These are phyloP conservation scores for Geoglossum cookeanum DNA, from an alignment of 2,329 filamentous ascomycete genomes.

Conservation along the genomic window DNA sequence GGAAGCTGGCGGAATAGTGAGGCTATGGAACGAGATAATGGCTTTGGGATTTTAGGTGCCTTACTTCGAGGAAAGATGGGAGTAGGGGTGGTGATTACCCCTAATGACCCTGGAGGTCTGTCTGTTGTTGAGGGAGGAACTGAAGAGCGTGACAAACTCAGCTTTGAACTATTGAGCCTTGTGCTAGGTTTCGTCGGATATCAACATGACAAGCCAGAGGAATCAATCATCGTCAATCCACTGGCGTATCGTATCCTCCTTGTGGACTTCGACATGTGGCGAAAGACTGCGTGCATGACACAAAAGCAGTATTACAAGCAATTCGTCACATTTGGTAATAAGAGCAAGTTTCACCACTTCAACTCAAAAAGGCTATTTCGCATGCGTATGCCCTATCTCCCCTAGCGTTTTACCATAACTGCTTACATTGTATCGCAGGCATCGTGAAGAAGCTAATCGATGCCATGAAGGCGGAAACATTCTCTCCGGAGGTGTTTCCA, in stretches of 20 bases:
- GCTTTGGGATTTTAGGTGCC: slow-evolving; percentile 72
- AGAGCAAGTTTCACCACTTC: slow-evolving; percentile 81
- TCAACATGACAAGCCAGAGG: slow-evolving; percentile 55
- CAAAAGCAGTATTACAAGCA: slow-evolving; percentile 87
- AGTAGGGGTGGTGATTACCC: slow-evolving; percentile 8
- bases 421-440: slow-evolving; percentile 32
- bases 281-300: slow-evolving; percentile 53
- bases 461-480: slow-evolving; percentile 67
- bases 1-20: slow-evolving; percentile 96
- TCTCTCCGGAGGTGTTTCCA: slow-evolving; percentile 51
- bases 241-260: slow-evolving; percentile 82
- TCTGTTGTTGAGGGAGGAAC: slow-evolving; percentile 12
- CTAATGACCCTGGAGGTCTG: slow-evolving; percentile 11
- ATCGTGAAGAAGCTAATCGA: slow-evolving; percentile 82
- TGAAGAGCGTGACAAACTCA: slow-evolving; percentile 25
- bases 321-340: slow-evolving; percentile 71
- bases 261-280: slow-evolving; percentile 87
- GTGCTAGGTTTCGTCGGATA: slow-evolving; percentile 82
- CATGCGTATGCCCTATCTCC: slow-evolving; percentile 50
- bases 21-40: slow-evolving; percentile 90
- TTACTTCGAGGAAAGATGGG: slow-evolving; percentile 56
- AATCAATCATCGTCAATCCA: slow-evolving; percentile 89
- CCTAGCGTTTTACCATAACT: slow-evolving; percentile 9
- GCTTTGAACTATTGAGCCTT: slow-evolving; percentile 47
- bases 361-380: slow-evolving; percentile 71